Conservation (phyloP, 2,329 filamentous ascomycete genomes). For the Venturia pyrina region DNA sequence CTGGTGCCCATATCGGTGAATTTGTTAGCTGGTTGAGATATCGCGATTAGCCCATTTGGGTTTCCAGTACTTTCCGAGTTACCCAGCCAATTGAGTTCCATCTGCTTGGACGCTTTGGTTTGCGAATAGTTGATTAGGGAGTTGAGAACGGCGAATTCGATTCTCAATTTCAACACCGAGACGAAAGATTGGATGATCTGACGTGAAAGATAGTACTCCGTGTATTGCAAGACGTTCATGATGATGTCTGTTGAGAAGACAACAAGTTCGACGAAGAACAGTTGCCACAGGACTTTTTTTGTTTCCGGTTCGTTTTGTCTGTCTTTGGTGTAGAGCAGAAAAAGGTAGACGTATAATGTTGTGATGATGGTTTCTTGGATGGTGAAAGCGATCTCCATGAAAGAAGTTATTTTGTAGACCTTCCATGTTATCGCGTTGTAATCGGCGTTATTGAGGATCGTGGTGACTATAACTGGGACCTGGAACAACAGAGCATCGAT, state of each 20-base stretch:
- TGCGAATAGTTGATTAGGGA: background rate
- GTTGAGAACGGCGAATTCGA: background rate
- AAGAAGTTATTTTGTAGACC: background rate
- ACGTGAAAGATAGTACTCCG: background rate
- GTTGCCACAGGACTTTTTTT: background rate
- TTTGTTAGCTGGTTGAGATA: too few species aligned
- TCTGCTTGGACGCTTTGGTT: background rate
- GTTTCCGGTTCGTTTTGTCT: background rate
- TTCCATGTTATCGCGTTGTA: background rate
- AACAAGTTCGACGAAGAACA: background rate
- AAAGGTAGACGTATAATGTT: constrained; percentile 6
- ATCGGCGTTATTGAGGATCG: background rate
- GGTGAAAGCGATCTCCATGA: background rate
- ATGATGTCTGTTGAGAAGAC: background rate
- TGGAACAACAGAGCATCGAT: constrained; percentile 16
- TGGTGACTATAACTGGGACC: background rate
- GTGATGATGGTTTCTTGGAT: constrained; percentile 4
- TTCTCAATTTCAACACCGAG: background rate
- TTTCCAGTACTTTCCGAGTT: too few species aligned
- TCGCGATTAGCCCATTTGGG: too few species aligned
- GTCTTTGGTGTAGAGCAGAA: background rate
- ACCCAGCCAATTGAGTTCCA: too few species aligned
- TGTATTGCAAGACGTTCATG: background rate
- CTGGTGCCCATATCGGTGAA: too few species aligned
- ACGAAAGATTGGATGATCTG: background rate